phyloP scores from a whole-genome alignment of 441 rosid species.

The Mallotus japonicus region DNA sequence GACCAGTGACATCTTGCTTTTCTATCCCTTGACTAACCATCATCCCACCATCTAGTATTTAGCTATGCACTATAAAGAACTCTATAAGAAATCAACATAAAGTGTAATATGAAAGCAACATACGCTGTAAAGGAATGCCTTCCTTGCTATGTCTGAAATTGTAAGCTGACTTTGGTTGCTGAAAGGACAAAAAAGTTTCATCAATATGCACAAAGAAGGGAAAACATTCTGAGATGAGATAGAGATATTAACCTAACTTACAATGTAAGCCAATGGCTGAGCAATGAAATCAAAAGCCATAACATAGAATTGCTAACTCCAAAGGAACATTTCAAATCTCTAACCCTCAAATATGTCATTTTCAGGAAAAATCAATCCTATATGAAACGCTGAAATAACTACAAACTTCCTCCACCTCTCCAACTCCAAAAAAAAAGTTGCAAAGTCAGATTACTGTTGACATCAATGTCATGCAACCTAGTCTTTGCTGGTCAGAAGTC shows the following conservation, averaged over 20 bases:
- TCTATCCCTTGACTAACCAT: not conserved
- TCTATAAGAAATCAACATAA: not conserved
- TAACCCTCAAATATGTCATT: not conserved
- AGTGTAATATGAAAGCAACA: conserved; percentile 30
- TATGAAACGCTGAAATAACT: not conserved
- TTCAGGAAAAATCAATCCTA: not conserved
- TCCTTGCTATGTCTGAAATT: conserved; percentile 94
- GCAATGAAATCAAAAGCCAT: conserved; percentile 6
- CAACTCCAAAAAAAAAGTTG: conserved; percentile 1
- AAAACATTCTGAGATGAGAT: not conserved
- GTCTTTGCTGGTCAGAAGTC: not conserved
- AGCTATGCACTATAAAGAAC: not conserved
- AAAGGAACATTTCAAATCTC: conserved; percentile 1
- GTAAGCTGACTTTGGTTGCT: conserved; percentile 82
- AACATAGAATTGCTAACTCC: not conserved
- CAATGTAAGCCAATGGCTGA: not conserved
- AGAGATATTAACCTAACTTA: not conserved
- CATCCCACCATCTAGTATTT: conserved; percentile 5
- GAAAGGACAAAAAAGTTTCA: conserved; percentile 29
- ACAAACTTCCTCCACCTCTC: not conserved
- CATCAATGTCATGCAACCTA: conserved; percentile 7
- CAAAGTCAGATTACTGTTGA: not conserved
- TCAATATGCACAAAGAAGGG: not conserved
- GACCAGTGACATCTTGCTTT: not conserved
- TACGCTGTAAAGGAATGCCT: conserved; percentile 96